Evolutionary conservation across 1,284 basidiomycete genomes (phyloP).

Genomic region (Ganoderma resinaceum): DNA sequence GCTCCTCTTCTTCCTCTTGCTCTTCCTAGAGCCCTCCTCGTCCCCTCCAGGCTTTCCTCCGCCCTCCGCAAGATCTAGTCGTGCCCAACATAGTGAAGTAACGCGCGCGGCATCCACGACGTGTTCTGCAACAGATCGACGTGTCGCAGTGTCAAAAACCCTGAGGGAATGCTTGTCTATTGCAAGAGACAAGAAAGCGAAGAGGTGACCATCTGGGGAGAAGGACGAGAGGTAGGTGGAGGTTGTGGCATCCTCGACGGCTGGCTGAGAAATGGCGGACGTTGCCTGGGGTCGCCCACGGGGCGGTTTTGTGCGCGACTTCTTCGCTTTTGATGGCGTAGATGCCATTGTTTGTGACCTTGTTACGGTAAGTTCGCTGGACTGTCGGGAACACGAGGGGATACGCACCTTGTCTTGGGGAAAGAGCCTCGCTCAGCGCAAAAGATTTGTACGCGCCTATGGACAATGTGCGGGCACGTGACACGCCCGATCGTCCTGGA

Average conservation of each 20-base stretch:
- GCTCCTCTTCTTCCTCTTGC: constrained; percentile 51
- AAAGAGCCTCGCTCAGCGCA: constrained; percentile 21
- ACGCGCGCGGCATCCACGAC: constrained; percentile 63
- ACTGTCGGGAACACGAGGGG: not conserved
- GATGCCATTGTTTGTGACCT: constrained; percentile 43
- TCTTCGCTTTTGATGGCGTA: constrained; percentile 54
- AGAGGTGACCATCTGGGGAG: constrained; percentile 63
- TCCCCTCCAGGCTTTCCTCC: constrained; percentile 34
- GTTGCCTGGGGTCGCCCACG: constrained; percentile 61
- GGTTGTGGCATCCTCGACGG: constrained; percentile 55
- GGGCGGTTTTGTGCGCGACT: constrained; percentile 57
- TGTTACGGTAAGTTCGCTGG: not conserved
- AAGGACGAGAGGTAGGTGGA: constrained; percentile 63
- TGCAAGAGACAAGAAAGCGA: constrained; percentile 72
- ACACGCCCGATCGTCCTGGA: not conserved
- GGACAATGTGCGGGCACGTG: constrained; percentile 17
- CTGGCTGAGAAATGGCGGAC: constrained; percentile 65
- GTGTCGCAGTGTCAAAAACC: constrained; percentile 66
- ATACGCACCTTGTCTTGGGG: constrained; percentile 21
- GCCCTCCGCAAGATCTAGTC: constrained; percentile 41
- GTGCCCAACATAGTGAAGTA: constrained; percentile 60
- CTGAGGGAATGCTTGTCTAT: constrained; percentile 79
- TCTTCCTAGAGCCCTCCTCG: constrained; percentile 35
- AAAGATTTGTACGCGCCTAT: constrained; percentile 31
- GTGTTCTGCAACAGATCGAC: constrained; percentile 64